A percentile compares a stretch with the other conserved stretches of the same genome.
Conservation (phyloP, 2,329 filamentous ascomycete species). For the Claviceps sp. region DNA sequence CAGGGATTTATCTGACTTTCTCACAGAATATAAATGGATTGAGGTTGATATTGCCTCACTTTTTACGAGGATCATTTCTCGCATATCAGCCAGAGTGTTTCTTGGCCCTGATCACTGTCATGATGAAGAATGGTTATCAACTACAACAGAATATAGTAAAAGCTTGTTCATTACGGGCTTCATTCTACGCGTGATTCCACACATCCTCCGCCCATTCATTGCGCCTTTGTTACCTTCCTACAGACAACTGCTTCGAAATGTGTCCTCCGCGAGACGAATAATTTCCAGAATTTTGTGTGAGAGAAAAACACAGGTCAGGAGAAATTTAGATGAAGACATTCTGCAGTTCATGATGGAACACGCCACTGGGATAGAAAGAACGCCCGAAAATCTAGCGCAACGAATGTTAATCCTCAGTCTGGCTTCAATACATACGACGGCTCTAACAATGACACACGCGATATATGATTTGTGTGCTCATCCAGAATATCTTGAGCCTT, state of each 20-base stretch:
- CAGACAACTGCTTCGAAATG: background rate
- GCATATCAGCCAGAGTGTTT: constrained; percentile 17
- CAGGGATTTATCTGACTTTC: background rate
- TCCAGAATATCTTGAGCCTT: constrained; percentile 24
- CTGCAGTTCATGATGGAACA: constrained; percentile 31
- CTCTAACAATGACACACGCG: constrained; percentile 20
- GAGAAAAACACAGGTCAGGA: background rate
- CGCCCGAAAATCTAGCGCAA: constrained; percentile 43
- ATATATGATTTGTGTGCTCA: constrained; percentile 26
- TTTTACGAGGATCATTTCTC: constrained; percentile 9
- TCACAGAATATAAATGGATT: background rate
- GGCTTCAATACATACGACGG: constrained; percentile 29
- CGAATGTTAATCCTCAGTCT: constrained; percentile 64
- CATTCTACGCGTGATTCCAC: constrained; percentile 6
- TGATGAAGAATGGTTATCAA: constrained; percentile 15
- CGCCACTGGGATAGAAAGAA: constrained; percentile 11
- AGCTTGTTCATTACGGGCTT: constrained; percentile 7
- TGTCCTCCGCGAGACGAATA: background rate
- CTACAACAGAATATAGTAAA: constrained; percentile 15
- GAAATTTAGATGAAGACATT: constrained; percentile 2
- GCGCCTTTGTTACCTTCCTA: constrained; percentile 4
- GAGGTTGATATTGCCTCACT: background rate
- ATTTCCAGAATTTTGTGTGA: background rate
- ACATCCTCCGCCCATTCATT: constrained; percentile 3
- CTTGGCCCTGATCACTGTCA: constrained; percentile 16